These are phyloP conservation scores for Phlebopus sp. DNA, from an alignment of 1,284 basidiomycete species.

Conservation along the genomic window DNA sequence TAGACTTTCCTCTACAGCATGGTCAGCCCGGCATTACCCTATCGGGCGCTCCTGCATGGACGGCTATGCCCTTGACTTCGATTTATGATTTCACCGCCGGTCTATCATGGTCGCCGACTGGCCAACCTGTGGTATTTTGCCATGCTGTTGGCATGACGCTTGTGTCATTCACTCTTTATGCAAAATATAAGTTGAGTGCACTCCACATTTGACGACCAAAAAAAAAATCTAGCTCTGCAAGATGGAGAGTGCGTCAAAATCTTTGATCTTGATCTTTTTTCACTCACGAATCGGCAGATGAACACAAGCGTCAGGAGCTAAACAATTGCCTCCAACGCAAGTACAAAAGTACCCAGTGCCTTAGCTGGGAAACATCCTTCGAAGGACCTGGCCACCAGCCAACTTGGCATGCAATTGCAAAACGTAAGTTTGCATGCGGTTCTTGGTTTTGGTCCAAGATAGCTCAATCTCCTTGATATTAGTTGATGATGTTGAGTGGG, in stretches of 20 bases:
- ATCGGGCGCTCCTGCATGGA: too few relatives aligned
- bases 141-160: constrained; percentile 6
- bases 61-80: too few relatives aligned
- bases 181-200: constrained; percentile 17
- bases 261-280: constrained; percentile 13
- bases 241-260: constrained; percentile 11
- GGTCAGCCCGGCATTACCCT: too few relatives aligned
- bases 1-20: too few relatives aligned
- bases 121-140: constrained; percentile 26
- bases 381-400: constrained; percentile 25
- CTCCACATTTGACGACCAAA: neutral
- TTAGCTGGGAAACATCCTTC: constrained; percentile 21
- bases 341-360: constrained; percentile 9
- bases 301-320: constrained; percentile 18
- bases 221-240: neutral
- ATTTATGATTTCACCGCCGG: neutral
- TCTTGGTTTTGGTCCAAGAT: neutral
- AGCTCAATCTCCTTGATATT: constrained; percentile 2
- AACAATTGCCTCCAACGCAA: constrained; percentile 24
- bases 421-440: constrained; percentile 15
- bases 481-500: constrained; percentile 30
- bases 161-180: constrained; percentile 9
- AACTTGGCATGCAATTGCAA: constrained; percentile 26
- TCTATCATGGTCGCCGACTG: constrained; percentile 3
- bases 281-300: constrained; percentile 7